Conservation (phyloP, 768 basidiomycete species). For the Leccinellum albellum region DNA sequence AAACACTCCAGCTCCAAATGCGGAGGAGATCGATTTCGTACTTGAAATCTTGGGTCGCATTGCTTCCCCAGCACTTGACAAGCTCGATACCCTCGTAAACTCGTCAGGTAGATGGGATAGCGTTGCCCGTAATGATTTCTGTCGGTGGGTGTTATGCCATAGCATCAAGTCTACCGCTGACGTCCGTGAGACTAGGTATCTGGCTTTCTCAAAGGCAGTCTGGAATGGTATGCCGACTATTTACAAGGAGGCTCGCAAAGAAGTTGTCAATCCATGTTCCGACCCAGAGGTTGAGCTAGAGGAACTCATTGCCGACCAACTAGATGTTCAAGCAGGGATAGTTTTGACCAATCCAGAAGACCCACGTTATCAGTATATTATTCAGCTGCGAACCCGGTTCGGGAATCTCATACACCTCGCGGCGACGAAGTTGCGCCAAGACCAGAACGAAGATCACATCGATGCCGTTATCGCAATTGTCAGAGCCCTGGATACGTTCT, state of each 20-base stretch:
- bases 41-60: conserved; percentile 72
- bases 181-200: conserved; percentile 41
- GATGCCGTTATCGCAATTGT: conserved; percentile 77
- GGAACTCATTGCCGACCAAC: conserved; percentile 62
- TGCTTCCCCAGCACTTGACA: conserved; percentile 60
- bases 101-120: conserved; percentile 57
- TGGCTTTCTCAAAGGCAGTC: conserved; percentile 69
- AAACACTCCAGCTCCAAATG: conserved; percentile 37
- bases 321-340: conserved; percentile 73
- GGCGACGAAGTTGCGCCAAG: conserved; percentile 57
- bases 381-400: conserved; percentile 55
- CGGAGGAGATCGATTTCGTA: conserved; percentile 73
- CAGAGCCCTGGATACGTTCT: conserved; percentile 70
- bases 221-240: conserved; percentile 77
- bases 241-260: conserved; percentile 53
- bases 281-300: conserved; percentile 61
- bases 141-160: conserved; percentile 50
- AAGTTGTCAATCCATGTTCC: conserved; percentile 53
- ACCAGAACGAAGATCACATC: conserved; percentile 72
- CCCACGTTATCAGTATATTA: conserved; percentile 65
- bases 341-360: conserved; percentile 70
- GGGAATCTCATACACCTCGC: conserved; percentile 68
- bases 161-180: background rate
- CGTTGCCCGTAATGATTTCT: conserved; percentile 74
- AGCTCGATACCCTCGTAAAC: conserved; percentile 60